Evolutionary conservation across 2,329 filamentous ascomycete species (phyloP), one percentile per base, ranked within the genome.

Genomic region (Camptophora hylomeconis): DNA sequence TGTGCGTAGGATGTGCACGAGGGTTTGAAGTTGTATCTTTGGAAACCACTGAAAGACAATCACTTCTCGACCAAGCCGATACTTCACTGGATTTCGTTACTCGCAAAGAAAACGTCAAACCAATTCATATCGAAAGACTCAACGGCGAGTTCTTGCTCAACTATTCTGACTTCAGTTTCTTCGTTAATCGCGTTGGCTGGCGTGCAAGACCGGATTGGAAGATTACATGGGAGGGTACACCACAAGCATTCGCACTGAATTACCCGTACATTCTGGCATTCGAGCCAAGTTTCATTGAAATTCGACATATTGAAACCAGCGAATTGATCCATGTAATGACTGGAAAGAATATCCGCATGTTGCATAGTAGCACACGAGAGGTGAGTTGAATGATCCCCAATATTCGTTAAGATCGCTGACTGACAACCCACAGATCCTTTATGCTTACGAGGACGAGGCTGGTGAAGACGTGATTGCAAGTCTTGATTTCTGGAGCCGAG

Each of bases 151-250:
- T 98, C 65, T 57, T 98, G 44, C 75, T 98, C 40, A 95, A 94
- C 57, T 98, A 98, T 60, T 89, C 83, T 4, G 89, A 98, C 53
- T 98, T 94, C 57, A 93, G 83, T 8, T 98, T 98, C 71, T 98
- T 95, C 49, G 89, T 98, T 51, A 95, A 98, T 57, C 75, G 89
- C 47, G 95, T 98, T 53, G 89, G 89, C 20, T 98, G 89, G 89
- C 75, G 89, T 39, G 87, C 87, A 30, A 71, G 86, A 47, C 84
- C 86, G 4, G 89, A 98, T 55, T 98, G 89, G 89, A 77, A 80
- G 46, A 93, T 98, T 49, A 80, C 87, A 40, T 98, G 89, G 89
- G 89, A 98, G 60, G 89, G 89, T 32, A 81, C 75, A 24, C 89
- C 89, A 21, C 79, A 83, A 46, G 78, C 76, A 33, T 98, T 98